Evolutionary conservation across 257 asterid species (phyloP), one percentile per base, ranked within the genome.

Genomic region (Linderniella brevidens): DNA sequence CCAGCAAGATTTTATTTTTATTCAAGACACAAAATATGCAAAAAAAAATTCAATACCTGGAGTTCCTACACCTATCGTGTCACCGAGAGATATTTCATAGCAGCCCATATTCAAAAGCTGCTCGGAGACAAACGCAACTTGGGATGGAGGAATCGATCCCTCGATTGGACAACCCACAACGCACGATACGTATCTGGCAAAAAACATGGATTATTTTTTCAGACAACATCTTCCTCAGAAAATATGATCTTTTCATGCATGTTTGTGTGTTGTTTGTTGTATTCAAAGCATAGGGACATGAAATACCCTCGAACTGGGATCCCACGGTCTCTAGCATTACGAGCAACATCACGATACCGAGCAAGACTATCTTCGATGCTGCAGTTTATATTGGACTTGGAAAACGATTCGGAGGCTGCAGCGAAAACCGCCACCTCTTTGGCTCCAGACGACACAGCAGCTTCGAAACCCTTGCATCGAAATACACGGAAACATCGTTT

Each of bases 331-430:
- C 68, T 70, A 43, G 98, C 94, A 55, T 93, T 85, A 57, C 68
- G 65, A 56, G 68, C 70, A 52, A 87, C 97, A 25, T 67, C 83
- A 43, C 76, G 77, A 61, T 73, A 83, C 51, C 96, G 94, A 55
- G 62, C 64, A 55, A 90, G 75, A 64, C 99, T 85, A 62, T 85
- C 92, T 68, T 90, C 88, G 40, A 90, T 79, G 55, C 80, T 69
- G 74, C 99, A 90, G 62, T 90, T 90, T 17, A 85, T 85, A 66
- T 90, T 90, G 6, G 93, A 72, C 57, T 73, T 81, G 48, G 96
- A 85, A 62, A 90, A 90, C n/a, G 96, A 78, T 72, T 90, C 99
- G 0, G 99, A 90, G 64, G 99, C 96, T 62, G 94, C 82, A 52
- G 94, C 98, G 64, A 90, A 90, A 44, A 85, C 72, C 13, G 92